These are phyloP conservation scores for Hymenoscyphus repandus DNA, from an alignment of 2,329 filamentous ascomycete species.

Conservation along the genomic window DNA sequence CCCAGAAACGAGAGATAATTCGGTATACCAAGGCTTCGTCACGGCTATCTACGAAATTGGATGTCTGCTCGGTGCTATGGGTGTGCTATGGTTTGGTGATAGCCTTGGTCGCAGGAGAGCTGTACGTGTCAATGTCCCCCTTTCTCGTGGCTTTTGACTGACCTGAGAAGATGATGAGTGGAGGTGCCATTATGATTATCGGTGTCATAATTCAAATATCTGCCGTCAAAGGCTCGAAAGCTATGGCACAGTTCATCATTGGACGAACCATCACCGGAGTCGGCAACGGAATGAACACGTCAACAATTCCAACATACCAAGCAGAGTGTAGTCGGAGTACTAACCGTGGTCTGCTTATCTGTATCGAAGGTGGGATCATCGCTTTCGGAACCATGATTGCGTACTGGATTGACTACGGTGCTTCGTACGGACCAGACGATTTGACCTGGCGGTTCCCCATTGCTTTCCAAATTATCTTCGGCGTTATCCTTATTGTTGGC, in stretches of 20 bases:
- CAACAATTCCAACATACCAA: slow-evolving; percentile 56
- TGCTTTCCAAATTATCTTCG: slow-evolving; percentile 90
- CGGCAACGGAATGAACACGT: slow-evolving; percentile 47
- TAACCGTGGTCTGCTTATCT: slow-evolving; percentile 44
- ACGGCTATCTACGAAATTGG: slow-evolving; percentile 52
- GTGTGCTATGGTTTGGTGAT: slow-evolving; percentile 40
- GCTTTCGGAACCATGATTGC: slow-evolving; percentile 69
- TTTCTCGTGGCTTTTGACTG: slow-evolving; percentile 40
- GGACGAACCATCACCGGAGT: slow-evolving; percentile 45
- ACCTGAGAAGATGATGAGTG: slow-evolving; percentile 43
- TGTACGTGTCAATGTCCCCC: slow-evolving; percentile 36
- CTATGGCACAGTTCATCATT: slow-evolving; percentile 51
- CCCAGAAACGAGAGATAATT: slow-evolving; percentile 49
- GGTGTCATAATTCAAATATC: slow-evolving; percentile 44
- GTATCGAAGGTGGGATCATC: slow-evolving; percentile 53
- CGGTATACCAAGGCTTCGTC: slow-evolving; percentile 41
- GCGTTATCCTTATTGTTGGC: slow-evolving; percentile 72
- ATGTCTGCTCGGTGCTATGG: slow-evolving; percentile 45
- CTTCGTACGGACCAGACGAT: slow-evolving; percentile 77
- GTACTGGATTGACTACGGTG: slow-evolving; percentile 98
- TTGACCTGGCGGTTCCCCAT: slow-evolving; percentile 87
- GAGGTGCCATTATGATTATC: slow-evolving; percentile 52
- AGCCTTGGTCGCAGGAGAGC: slow-evolving; percentile 50
- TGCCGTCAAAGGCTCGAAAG: slow-evolving; percentile 30
- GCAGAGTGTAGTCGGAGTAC: slow-evolving; percentile 44